These are phyloP conservation scores for Trichoderma gamsii DNA, from an alignment of 495 filamentous ascomycete genomes.

Conservation along the genomic window DNA sequence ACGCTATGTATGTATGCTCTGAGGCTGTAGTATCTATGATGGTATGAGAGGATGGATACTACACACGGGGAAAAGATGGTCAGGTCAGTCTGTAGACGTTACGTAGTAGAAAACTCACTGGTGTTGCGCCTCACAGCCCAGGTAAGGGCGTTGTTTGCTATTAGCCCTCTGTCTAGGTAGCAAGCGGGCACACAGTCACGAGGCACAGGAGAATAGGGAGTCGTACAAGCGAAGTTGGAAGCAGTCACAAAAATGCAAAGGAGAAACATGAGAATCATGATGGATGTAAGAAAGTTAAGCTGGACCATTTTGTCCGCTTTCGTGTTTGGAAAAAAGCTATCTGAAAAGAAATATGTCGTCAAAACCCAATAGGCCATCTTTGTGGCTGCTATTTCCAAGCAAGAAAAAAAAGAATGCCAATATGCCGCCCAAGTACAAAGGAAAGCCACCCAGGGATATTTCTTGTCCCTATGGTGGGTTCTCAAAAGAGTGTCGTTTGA, in stretches of 20 bases:
- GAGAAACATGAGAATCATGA: not conserved
- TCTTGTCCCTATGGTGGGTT: constrained; percentile 7
- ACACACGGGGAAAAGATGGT: not conserved
- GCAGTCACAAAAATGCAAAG: not conserved
- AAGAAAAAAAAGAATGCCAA: not conserved
- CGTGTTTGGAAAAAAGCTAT: not conserved
- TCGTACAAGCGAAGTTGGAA: not conserved
- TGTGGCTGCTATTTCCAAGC: constrained; percentile 2
- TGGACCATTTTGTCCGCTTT: not conserved
- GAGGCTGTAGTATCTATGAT: not conserved
- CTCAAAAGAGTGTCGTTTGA: constrained; percentile 5
- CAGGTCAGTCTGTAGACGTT: not conserved
- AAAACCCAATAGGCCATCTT: not conserved
- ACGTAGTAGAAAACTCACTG: not conserved
- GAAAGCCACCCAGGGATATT: constrained; percentile 10
- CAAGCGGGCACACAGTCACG: not conserved
- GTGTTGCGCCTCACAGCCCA: not conserved
- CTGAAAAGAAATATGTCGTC: constrained; percentile 10
- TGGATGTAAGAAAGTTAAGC: not conserved
- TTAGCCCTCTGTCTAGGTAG: not conserved
- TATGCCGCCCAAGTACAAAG: constrained; percentile 12
- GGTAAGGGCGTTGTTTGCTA: not conserved
- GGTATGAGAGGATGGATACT: not conserved
- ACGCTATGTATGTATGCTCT: no score
- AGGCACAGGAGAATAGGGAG: not conserved